A percentile compares a stretch with the other conserved stretches of the same genome.
Evolutionary conservation across 2,329 filamentous ascomycete species (phyloP).

Genomic region (Colletotrichum godetiae): DNA sequence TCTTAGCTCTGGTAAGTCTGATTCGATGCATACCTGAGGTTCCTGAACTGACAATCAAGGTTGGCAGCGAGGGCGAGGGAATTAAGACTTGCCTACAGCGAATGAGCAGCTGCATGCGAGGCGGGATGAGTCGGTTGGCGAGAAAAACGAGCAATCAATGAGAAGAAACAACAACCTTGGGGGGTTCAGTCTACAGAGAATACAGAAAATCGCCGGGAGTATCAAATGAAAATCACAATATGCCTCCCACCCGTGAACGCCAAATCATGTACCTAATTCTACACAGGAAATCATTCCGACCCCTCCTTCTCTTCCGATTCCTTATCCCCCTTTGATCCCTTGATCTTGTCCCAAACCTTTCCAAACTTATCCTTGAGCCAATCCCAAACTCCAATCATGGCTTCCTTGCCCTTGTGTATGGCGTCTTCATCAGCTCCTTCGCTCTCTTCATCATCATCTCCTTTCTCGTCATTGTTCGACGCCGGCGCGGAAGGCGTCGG

Average conservation of each 20-base stretch:
- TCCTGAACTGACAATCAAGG: too few relatives aligned
- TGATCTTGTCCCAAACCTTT: constrained; percentile 59
- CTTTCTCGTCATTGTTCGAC: constrained; percentile 21
- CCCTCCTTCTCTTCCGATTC: neutral
- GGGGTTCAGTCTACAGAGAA: neutral
- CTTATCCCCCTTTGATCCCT: constrained; percentile 33
- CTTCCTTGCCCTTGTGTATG: constrained; percentile 42
- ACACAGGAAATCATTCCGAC: constrained; percentile 16
- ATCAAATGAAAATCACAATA: constrained; percentile 15
- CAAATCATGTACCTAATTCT: neutral
- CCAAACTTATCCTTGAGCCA: constrained; percentile 63
- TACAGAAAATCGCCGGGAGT: constrained; percentile 10
- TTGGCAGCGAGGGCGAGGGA: too few relatives aligned
- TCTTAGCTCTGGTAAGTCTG: too few relatives aligned
- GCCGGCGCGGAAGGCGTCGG: constrained; percentile 36
- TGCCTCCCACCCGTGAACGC: constrained; percentile 30
- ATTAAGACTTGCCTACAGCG: neutral
- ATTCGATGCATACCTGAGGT: too few relatives aligned
- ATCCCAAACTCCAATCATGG: constrained; percentile 56
- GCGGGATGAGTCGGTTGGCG: too few relatives aligned
- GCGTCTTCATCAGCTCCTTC: constrained; percentile 41
- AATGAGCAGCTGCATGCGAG: neutral
- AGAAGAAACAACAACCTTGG: neutral
- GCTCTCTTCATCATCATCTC: constrained; percentile 35
- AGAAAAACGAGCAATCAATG: neutral